Percentiles rank a stretch among this genome's conserved stretches.
Evolutionary conservation across 1,284 basidiomycete species (phyloP).

Genomic region (Prillingera fragicola): DNA sequence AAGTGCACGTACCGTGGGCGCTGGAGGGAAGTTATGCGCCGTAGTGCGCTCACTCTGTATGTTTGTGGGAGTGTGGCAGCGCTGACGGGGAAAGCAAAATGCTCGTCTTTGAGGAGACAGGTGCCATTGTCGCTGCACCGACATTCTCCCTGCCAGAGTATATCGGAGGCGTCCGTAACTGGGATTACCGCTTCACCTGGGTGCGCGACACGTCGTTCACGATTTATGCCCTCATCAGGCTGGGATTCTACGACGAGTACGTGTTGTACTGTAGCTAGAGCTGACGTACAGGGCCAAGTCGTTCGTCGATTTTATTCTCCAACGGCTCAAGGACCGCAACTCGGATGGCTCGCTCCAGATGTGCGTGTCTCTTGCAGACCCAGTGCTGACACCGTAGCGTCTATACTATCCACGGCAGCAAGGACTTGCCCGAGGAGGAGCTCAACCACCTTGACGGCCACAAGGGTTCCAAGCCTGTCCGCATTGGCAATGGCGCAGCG

Average conservation of each 20-base stretch:
- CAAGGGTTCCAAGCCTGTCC: constrained; percentile 58
- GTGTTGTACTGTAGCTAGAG: constrained; percentile 34
- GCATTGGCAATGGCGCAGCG: constrained; percentile 83
- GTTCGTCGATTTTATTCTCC: constrained; percentile 84
- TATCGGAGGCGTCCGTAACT: constrained; percentile 80
- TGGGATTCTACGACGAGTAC: constrained; percentile 85
- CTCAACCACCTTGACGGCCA: constrained; percentile 78
- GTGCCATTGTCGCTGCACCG: constrained; percentile 84
- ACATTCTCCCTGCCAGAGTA: constrained; percentile 89
- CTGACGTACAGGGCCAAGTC: constrained; percentile 35
- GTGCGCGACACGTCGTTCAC: constrained; percentile 89
- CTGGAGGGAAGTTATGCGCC: constrained; percentile 88
- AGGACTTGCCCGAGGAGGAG: constrained; percentile 76
- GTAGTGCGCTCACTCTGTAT: constrained; percentile 68
- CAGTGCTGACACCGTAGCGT: constrained; percentile 28
- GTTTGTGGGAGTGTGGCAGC: not conserved
- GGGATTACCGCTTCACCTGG: constrained; percentile 54
- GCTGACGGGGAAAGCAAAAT: constrained; percentile 37
- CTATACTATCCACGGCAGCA: constrained; percentile 56
- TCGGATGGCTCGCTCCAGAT: constrained; percentile 84
- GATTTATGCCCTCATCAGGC: constrained; percentile 79
- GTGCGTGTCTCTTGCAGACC: constrained; percentile 45
- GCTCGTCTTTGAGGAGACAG: constrained; percentile 48
- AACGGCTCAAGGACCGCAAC: constrained; percentile 71
- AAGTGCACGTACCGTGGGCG: constrained; percentile 66